Evolutionary conservation across 2,329 filamentous ascomycete genomes (phyloP).

Genomic region (Mycosphaerella sp.): DNA sequence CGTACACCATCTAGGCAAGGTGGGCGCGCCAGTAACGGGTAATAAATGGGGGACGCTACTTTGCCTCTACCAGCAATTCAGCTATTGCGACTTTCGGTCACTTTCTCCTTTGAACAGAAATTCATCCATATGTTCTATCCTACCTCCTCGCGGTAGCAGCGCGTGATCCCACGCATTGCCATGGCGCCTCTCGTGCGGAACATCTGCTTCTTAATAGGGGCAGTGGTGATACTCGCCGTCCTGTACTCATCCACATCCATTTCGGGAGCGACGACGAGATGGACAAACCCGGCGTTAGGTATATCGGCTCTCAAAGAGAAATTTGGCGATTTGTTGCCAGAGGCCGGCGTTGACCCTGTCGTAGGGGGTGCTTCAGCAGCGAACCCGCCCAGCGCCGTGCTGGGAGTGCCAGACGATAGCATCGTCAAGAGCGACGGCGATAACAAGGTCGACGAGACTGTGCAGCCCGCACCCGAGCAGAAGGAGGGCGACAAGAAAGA

Average conservation of each 20-base stretch:
- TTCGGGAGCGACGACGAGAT: slow-evolving; percentile 11
- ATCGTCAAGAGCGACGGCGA: slow-evolving; percentile 8
- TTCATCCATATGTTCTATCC: neutral
- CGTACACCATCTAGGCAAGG: slow-evolving; percentile 2
- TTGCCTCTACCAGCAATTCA: slow-evolving; percentile 6
- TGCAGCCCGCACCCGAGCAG: slow-evolving; percentile 8
- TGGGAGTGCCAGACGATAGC: slow-evolving; percentile 10
- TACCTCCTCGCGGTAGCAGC: neutral
- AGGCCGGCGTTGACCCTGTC: slow-evolving; percentile 9
- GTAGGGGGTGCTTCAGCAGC: slow-evolving; percentile 8
- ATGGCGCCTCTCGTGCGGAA: slow-evolving; percentile 10
- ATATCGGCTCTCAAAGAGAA: slow-evolving; percentile 12
- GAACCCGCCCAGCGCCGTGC: slow-evolving; percentile 12
- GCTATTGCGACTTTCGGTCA: neutral
- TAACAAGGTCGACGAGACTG: slow-evolving; percentile 5
- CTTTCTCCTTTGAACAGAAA: neutral
- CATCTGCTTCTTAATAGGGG: slow-evolving; percentile 12
- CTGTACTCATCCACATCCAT: slow-evolving; percentile 16
- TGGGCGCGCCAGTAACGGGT: neutral
- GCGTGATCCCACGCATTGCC: neutral
- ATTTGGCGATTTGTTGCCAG: slow-evolving; percentile 11
- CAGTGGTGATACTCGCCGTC: slow-evolving; percentile 12
- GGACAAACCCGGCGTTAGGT: slow-evolving; percentile 13
- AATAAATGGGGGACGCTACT: slow-evolving; percentile 2
- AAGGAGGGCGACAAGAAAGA: slow-evolving; percentile 4